Percentiles rank a stretch among this genome's conserved stretches.
Conservation (phyloP, 257 asterid genomes). For the Scutellaria minor region DNA sequence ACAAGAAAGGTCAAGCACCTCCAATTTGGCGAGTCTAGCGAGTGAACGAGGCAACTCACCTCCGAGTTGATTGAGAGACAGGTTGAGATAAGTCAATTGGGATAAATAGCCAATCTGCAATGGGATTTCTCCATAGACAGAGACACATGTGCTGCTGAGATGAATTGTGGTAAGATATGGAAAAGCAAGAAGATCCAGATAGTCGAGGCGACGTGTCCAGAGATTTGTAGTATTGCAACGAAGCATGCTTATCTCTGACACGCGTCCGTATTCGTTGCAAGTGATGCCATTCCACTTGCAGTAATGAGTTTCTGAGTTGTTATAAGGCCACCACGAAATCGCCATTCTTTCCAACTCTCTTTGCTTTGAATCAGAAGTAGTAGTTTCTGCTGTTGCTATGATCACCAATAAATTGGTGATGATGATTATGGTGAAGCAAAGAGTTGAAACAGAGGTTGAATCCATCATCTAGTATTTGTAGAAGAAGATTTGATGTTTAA, state of each 20-base stretch:
- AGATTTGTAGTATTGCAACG: not conserved
- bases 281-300: conserved; percentile 29
- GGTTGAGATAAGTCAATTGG: not conserved
- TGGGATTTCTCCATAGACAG: not conserved
- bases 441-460: not conserved
- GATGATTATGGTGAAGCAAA: not conserved
- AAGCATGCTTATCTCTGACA: conserved; percentile 8
- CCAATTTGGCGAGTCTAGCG: conserved; percentile 4
- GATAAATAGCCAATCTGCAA: not conserved
- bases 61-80: not conserved
- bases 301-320: not conserved
- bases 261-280: conserved; percentile 9
- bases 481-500: no score
- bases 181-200: conserved; percentile 16
- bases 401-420: not conserved
- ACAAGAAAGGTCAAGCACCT: not conserved
- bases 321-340: conserved; percentile 9
- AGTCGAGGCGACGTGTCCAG: not conserved
- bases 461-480: not conserved
- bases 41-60: conserved; percentile 15
- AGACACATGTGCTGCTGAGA: not conserved
- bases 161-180: not conserved
- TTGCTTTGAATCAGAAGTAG: not conserved
- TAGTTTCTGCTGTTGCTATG: not conserved
- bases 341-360: not conserved